Evolutionary conservation across 331 rosid genomes (phyloP).

Genomic region (Acacia concinna): DNA sequence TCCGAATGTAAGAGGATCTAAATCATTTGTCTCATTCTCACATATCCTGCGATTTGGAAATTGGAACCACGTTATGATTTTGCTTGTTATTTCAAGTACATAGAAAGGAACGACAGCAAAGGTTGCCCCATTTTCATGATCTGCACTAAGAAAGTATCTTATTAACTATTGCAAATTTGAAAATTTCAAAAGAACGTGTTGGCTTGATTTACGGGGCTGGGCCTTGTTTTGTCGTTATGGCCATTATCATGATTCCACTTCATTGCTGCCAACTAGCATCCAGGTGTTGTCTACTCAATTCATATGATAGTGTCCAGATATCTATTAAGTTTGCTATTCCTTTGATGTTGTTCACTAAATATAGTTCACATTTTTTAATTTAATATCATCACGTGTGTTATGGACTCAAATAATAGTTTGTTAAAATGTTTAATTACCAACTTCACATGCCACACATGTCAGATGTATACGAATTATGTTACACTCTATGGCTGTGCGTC

Average conservation of each 20-base stretch:
- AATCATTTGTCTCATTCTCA: background rate
- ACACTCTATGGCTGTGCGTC: background rate
- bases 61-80: slow-evolving; percentile 5
- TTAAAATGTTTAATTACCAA: background rate
- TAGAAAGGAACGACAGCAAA: background rate
- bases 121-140: too few relatives aligned
- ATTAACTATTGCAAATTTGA: background rate
- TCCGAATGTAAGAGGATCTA: background rate
- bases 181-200: background rate
- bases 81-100: slow-evolving; percentile 7
- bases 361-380: background rate
- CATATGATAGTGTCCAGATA: background rate
- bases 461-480: background rate
- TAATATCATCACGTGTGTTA: background rate
- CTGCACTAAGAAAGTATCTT: background rate
- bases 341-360: background rate
- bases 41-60: background rate
- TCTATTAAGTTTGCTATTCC: background rate
- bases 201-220: background rate
- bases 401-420: background rate
- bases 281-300: background rate
- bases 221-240: background rate
- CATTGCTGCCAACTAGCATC: background rate
- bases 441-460: background rate
- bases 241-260: background rate